Evolutionary conservation across 805 yeast genomes (phyloP).

Genomic region (Yarrowia divulgata): DNA sequence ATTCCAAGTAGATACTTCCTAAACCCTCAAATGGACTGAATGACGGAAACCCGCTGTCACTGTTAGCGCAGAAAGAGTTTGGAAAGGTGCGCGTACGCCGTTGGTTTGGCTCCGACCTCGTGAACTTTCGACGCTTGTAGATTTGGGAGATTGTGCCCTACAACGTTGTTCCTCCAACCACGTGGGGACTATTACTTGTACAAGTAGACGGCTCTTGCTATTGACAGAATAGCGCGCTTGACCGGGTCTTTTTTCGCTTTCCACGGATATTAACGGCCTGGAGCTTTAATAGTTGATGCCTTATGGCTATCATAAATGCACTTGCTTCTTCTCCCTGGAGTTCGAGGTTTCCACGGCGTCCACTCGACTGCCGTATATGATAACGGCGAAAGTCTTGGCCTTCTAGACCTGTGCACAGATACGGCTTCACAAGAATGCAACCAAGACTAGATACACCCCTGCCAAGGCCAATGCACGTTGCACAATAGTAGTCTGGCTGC

Average conservation of each 20-base stretch:
- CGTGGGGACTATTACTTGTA: background rate
- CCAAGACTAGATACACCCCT: background rate
- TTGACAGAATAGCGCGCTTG: background rate
- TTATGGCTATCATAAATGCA: background rate
- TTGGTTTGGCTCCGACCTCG: background rate
- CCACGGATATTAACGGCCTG: background rate
- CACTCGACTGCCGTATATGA: no score
- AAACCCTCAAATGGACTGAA: background rate
- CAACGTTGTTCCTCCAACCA: background rate
- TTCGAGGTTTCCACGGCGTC: background rate
- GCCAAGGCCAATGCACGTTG: background rate
- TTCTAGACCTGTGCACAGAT: no score
- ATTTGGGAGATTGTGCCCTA: constrained; percentile 14
- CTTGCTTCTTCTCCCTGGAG: background rate
- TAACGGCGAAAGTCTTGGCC: no score
- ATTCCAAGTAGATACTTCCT: background rate
- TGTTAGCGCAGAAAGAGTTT: background rate
- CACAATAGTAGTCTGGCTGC: background rate
- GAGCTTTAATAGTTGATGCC: no score
- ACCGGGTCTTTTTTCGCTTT: background rate
- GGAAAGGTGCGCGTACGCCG: background rate
- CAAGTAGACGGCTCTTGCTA: background rate
- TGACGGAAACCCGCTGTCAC: background rate
- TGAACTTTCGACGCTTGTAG: background rate
- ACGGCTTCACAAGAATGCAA: no score